Conservation (phyloP, 2,329 filamentous ascomycete species). For the Claviceps sp. region DNA sequence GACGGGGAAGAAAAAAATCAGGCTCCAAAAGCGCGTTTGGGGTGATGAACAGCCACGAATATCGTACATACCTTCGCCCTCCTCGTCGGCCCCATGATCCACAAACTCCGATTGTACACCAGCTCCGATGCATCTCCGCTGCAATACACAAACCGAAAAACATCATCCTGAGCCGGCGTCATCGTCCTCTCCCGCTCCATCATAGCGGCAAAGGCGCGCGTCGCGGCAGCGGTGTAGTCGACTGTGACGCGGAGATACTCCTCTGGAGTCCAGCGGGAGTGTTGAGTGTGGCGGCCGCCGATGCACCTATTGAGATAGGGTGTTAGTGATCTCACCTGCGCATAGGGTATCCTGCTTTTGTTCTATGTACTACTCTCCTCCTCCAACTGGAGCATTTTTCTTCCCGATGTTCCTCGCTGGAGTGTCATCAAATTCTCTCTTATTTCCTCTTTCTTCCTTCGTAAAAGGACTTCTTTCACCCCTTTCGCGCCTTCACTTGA, state of each 20-base stretch:
- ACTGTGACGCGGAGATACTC: conserved; percentile 2
- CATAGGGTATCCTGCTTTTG: not conserved
- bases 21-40: not conserved
- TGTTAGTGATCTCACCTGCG: not conserved
- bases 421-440: not conserved
- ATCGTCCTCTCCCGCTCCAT: not conserved
- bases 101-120: conserved; percentile 3
- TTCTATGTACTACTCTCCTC: not conserved
- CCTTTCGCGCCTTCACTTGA: not conserved
- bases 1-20: not conserved
- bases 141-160: not conserved
- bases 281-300: conserved; percentile 1
- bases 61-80: not conserved
- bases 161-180: not conserved
- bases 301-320: not conserved
- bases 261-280: not conserved
- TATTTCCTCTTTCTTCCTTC: not conserved
- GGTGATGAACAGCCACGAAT: too few species aligned
- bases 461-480: not conserved
- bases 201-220: not conserved
- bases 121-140: conserved; percentile 1
- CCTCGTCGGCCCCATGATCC: conserved; percentile 4
- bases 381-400: not conserved
- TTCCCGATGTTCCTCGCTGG: too few species aligned
- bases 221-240: not conserved